Percentiles rank a stretch among this genome's conserved stretches.
These are phyloP conservation scores for Aspergillus pseudonomiae DNA, from an alignment of 2,329 filamentous ascomycete genomes.

Conservation along the genomic window DNA sequence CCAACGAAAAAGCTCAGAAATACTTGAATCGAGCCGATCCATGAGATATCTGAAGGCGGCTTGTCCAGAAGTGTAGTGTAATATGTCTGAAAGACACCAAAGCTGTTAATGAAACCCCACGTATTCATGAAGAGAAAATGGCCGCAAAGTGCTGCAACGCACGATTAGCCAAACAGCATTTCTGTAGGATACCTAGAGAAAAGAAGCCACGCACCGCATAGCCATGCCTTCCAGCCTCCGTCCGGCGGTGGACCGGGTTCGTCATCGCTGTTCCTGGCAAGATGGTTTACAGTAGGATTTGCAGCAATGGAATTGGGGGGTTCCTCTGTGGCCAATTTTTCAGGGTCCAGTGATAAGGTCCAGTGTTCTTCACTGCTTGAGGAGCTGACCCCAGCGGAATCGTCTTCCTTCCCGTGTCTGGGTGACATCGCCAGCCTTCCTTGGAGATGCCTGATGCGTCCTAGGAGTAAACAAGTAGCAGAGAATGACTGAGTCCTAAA, in stretches of 20 bases:
- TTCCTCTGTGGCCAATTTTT: neutral
- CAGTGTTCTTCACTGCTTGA: neutral
- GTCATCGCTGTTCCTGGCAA: neutral
- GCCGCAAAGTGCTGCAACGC: neutral
- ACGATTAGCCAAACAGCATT: neutral
- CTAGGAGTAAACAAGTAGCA: neutral
- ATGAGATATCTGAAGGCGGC: slow-evolving; percentile 44
- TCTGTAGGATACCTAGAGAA: neutral
- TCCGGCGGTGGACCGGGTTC: neutral
- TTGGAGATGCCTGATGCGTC: neutral
- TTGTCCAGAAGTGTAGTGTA: slow-evolving; percentile 39
- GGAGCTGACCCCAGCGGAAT: neutral
- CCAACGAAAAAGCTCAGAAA: slow-evolving; percentile 50
- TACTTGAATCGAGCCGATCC: slow-evolving; percentile 50
- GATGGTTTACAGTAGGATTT: neutral
- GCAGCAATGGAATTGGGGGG: neutral
- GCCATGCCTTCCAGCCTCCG: neutral
- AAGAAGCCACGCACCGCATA: neutral
- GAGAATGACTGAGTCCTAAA: neutral
- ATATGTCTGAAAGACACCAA: slow-evolving; percentile 51
- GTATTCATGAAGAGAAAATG: slow-evolving; percentile 1
- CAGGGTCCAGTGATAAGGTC: neutral
- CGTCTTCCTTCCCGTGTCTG: neutral
- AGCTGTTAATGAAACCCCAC: slow-evolving; percentile 34
- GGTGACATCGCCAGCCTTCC: neutral